Conservation (phyloP, 2,329 filamentous ascomycete genomes). For the Arachnomyces sp. region DNA sequence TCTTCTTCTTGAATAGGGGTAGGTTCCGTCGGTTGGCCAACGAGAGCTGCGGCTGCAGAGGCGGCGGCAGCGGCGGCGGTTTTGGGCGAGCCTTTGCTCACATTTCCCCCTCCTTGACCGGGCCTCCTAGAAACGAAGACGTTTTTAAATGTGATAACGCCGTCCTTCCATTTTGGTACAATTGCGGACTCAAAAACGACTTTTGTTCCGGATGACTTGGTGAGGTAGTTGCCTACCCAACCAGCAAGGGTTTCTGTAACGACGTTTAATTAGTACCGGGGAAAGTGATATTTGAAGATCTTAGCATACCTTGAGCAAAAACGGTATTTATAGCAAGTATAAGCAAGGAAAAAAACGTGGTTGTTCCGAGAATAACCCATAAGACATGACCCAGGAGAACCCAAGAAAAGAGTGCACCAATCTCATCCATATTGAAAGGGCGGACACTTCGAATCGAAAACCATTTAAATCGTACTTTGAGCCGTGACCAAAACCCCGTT, state of each 20-base stretch:
- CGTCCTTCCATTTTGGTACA: constrained; percentile 89
- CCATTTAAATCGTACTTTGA: constrained; percentile 95
- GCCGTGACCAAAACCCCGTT: constrained; percentile 82
- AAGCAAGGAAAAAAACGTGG: constrained; percentile 87
- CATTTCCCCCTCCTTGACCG: constrained; percentile 70
- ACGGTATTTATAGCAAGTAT: constrained; percentile 94
- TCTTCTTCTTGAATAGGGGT: constrained; percentile 51
- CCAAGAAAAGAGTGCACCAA: constrained; percentile 92
- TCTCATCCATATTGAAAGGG: constrained; percentile 94
- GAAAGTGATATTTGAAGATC: too few species aligned
- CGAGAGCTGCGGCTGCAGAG: constrained; percentile 61
- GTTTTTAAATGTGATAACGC: constrained; percentile 92
- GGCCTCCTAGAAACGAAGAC: constrained; percentile 91
- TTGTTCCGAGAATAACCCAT: constrained; percentile 95
- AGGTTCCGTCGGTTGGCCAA: constrained; percentile 36
- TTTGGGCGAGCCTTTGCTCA: constrained; percentile 84
- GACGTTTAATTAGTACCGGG: constrained; percentile 7
- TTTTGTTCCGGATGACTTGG: constrained; percentile 83
- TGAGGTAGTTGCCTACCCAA: constrained; percentile 93
- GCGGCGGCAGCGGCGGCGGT: constrained; percentile 77
- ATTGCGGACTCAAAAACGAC: constrained; percentile 97
- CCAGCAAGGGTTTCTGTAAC: constrained; percentile 74
- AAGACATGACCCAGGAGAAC: constrained; percentile 86
- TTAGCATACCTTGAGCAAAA: constrained; percentile 70
- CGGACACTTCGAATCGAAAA: constrained; percentile 87